A percentile compares a stretch with the other conserved stretches of the same genome.
phyloP scores from a whole-genome alignment of 768 basidiomycete genomes.

The Naganishia randhawae region DNA sequence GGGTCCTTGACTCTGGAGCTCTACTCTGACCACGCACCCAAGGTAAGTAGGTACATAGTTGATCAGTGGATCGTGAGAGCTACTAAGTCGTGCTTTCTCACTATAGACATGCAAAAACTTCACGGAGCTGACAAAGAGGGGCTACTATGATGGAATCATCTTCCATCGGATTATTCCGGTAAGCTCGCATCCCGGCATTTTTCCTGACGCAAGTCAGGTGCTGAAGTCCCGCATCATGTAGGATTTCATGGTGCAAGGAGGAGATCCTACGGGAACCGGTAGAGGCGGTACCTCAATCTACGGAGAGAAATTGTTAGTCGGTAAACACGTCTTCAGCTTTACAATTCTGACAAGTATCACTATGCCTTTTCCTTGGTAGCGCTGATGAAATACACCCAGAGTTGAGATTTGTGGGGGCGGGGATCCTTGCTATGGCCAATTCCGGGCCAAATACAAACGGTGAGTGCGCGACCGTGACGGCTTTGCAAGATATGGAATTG shows the following conservation, averaged over 20 bases:
- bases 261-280: slow-evolving; percentile 94
- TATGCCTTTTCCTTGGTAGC: background rate
- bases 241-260: slow-evolving; percentile 97
- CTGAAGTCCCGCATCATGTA: slow-evolving; percentile 43
- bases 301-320: slow-evolving; percentile 57
- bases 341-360: background rate
- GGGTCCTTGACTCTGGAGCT: slow-evolving; percentile 71
- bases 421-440: slow-evolving; percentile 65
- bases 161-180: slow-evolving; percentile 92
- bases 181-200: slow-evolving; percentile 36
- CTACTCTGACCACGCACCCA: slow-evolving; percentile 88
- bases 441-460: slow-evolving; percentile 54
- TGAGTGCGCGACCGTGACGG: slow-evolving; percentile 25
- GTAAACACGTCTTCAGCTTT: background rate
- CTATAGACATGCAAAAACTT: slow-evolving; percentile 91
- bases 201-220: background rate
- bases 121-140: slow-evolving; percentile 78
- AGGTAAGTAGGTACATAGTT: slow-evolving; percentile 47
- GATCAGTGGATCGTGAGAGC: too few species aligned
- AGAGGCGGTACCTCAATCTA: slow-evolving; percentile 60
- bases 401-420: slow-evolving; percentile 88
- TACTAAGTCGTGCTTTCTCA: slow-evolving; percentile 13
- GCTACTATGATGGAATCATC: slow-evolving; percentile 84
- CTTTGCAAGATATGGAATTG: background rate
- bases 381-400: slow-evolving; percentile 89